phyloP scores from a whole-genome alignment of 2,329 filamentous ascomycete species.

The Calycina herbarum region DNA sequence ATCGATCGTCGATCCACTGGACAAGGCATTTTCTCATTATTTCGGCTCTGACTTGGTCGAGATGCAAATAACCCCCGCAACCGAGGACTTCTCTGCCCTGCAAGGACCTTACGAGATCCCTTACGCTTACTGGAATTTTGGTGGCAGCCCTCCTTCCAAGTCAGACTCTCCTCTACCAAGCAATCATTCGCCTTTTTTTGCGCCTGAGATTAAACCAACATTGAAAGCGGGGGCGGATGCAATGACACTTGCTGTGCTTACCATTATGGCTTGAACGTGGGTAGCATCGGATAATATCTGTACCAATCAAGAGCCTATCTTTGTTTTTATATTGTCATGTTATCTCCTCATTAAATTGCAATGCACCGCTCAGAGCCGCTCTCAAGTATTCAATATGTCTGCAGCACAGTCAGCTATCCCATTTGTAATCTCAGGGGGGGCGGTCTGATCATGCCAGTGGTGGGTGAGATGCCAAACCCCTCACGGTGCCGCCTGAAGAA shows the following conservation, averaged over 20 bases:
- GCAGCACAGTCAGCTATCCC: too few species aligned
- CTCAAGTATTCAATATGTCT: too few species aligned
- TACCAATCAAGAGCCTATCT: too few species aligned
- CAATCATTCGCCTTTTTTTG: slow-evolving; percentile 45
- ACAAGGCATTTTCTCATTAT: background rate
- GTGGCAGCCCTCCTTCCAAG: slow-evolving; percentile 48
- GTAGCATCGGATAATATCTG: background rate
- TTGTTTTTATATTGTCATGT: too few species aligned
- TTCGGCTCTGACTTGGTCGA: background rate
- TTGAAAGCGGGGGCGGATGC: slow-evolving; percentile 52
- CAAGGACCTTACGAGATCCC: slow-evolving; percentile 49
- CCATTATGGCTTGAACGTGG: slow-evolving; percentile 36
- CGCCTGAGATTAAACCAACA: slow-evolving; percentile 58
- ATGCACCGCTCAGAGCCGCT: too few species aligned
- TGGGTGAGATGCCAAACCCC: too few species aligned
- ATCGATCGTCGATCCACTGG: background rate
- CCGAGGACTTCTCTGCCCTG: slow-evolving; percentile 43
- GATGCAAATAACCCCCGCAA: background rate
- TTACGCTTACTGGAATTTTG: slow-evolving; percentile 56
- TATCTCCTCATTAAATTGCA: too few species aligned
- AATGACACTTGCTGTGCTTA: slow-evolving; percentile 49
- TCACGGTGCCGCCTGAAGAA: too few species aligned
- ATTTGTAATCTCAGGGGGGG: too few species aligned
- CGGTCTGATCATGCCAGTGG: too few species aligned
- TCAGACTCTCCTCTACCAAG: slow-evolving; percentile 52